Percentiles rank a stretch among this genome's conserved stretches.
These are phyloP conservation scores for Bretschneidera sinensis DNA, from an alignment of 345 rosid species.

Conservation along the genomic window DNA sequence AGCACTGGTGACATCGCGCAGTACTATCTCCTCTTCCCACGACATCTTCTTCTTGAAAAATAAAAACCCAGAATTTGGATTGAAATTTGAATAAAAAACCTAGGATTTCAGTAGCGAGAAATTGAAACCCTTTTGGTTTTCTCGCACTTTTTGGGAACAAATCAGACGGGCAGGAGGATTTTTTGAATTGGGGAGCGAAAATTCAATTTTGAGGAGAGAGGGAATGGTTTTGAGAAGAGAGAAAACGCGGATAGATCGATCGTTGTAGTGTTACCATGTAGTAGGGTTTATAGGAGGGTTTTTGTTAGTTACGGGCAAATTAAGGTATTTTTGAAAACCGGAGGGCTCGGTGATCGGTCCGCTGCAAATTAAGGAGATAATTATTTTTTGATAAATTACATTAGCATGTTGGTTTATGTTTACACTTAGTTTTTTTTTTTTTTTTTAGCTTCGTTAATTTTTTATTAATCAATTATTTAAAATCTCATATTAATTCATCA, in stretches of 20 bases:
- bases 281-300: slow-evolving; percentile 20
- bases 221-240: neutral
- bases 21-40: slow-evolving; percentile 69
- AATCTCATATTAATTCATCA: too few species aligned
- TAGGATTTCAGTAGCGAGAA: slow-evolving; percentile 12
- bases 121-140: slow-evolving; percentile 25
- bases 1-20: slow-evolving; percentile 82
- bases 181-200: slow-evolving; percentile 13
- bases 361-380: neutral
- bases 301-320: slow-evolving; percentile 20
- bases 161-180: neutral
- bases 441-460: too few species aligned
- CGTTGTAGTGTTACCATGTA: too few species aligned
- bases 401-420: too few species aligned
- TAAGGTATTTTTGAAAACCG: slow-evolving; percentile 3
- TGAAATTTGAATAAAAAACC: slow-evolving; percentile 9
- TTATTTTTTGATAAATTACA: too few species aligned
- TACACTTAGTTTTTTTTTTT: too few species aligned
- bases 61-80: neutral
- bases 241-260: neutral
- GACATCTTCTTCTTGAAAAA: slow-evolving; percentile 38
- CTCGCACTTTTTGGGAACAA: slow-evolving; percentile 19
- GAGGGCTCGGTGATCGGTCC: neutral
- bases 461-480: too few species aligned
- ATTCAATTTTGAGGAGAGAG: slow-evolving; percentile 13